phyloP scores from a whole-genome alignment of 768 basidiomycete genomes.

The Trametes cingulata region DNA sequence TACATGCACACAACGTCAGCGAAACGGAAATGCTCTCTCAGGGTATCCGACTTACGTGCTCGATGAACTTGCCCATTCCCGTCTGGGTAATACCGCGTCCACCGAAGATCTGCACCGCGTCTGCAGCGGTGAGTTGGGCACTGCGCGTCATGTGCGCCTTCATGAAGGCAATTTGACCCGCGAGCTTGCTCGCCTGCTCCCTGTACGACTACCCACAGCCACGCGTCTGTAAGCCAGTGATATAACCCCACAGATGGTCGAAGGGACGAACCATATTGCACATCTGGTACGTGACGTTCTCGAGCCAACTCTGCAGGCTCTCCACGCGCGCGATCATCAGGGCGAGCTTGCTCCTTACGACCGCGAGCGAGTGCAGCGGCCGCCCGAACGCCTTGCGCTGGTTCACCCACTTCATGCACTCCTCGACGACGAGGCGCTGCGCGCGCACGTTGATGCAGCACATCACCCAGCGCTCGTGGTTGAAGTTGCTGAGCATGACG shows the following conservation, averaged over 20 bases:
- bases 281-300: conserved; percentile 88
- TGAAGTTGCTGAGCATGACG: conserved; percentile 76
- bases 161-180: conserved; percentile 79
- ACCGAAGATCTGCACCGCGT: conserved; percentile 85
- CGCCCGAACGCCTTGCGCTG: conserved; percentile 95
- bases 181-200: conserved; percentile 71
- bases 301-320: conserved; percentile 79
- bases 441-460: conserved; percentile 64
- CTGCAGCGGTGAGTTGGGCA: conserved; percentile 76
- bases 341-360: conserved; percentile 88
- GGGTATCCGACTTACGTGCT: conserved; percentile 55
- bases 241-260: not conserved
- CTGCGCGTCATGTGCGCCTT: conserved; percentile 77
- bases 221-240: conserved; percentile 22
- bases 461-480: conserved; percentile 95
- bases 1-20: conserved; percentile 24
- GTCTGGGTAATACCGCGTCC: conserved; percentile 83
- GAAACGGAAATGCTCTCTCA: not conserved
- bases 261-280: conserved; percentile 61
- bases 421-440: conserved; percentile 74
- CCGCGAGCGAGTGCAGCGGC: conserved; percentile 78
- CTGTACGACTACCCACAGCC: conserved; percentile 52
- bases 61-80: conserved; percentile 80
- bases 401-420: conserved; percentile 86
- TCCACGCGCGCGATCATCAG: conserved; percentile 86